These are phyloP conservation scores for Cercospora zeae-maydis DNA, from an alignment of 2,329 filamentous ascomycete species.

Conservation along the genomic window DNA sequence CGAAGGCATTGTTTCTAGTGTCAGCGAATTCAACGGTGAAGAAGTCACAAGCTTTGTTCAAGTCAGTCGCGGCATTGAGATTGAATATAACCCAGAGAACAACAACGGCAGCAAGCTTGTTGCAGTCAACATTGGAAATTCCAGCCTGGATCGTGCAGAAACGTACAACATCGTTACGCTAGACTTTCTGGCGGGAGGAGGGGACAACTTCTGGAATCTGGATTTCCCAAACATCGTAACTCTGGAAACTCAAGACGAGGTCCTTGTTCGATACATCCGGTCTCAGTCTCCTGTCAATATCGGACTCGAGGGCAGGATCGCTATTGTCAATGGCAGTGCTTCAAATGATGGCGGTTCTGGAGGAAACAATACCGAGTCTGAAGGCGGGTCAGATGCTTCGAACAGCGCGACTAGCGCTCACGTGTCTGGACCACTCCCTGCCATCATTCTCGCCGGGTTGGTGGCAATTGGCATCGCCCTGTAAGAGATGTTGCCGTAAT, in stretches of 20 bases:
- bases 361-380: constrained; percentile 1
- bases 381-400: neutral
- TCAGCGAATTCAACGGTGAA: constrained; percentile 55
- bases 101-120: constrained; percentile 52
- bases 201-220: constrained; percentile 57
- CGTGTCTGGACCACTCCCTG: neutral
- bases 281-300: constrained; percentile 50
- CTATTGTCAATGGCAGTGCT: constrained; percentile 28
- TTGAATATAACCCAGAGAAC: constrained; percentile 56
- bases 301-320: constrained; percentile 49
- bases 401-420: neutral
- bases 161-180: constrained; percentile 59
- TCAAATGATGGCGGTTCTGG: constrained; percentile 5
- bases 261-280: constrained; percentile 52
- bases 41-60: constrained; percentile 59
- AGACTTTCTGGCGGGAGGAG: constrained; percentile 60
- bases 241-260: constrained; percentile 54
- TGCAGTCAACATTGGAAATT: constrained; percentile 50
- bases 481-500: neutral
- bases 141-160: constrained; percentile 46
- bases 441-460: neutral
- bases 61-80: constrained; percentile 54
- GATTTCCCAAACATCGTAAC: constrained; percentile 38
- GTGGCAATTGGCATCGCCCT: neutral
- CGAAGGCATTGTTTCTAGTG: constrained; percentile 55